Evolutionary conservation across 495 filamentous ascomycete genomes (phyloP), one percentile per base, ranked within the genome.

Genomic region (Bacidia gigantensis): DNA sequence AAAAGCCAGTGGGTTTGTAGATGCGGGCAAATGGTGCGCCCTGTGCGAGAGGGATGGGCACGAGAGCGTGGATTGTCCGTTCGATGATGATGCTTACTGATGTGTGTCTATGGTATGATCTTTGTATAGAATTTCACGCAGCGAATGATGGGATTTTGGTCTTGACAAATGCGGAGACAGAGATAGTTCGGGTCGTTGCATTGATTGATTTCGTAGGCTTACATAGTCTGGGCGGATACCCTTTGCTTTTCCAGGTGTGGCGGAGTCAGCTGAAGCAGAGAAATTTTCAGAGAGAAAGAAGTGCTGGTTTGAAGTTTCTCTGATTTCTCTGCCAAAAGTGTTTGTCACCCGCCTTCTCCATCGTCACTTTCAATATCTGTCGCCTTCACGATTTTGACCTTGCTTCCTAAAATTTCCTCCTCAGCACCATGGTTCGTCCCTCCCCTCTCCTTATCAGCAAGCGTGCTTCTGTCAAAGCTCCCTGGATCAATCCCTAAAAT

Each of bases 21-120:
- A 98, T 60, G 78, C 80, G 56, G 72, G 79, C 51, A 95, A 92
- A 68, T 99, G 92, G 92, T 99, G 92, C 69, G 92, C 93, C 49
- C 72, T 97, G 43, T 99, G 92, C 64, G 92, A 99, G 72, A 77
- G 84, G 50, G 93, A 97, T 61, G 92, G 92, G 26, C 92, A 99
- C 61, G 86, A 92, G 64, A 95, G 88, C 62, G 87, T 93, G 54
- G 86, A 93, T 65, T 97, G 90, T 70, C 90, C 89, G 12, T 84
- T 93, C 67, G 89, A 96, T 65, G 87, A 90, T 62, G 84, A 78
- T 59, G 23, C 12, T 45, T 56, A 46, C 26, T 51, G 39, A 56
- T 51, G 18, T 41, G 5, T 22, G 2, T n/a, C n/a, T n/a, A n/a
- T n/a, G 14, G 14, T 35, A 35, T 35, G 29, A 14, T 35, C 14